phyloP scores from a whole-genome alignment of 2,329 filamentous ascomycete species.

The Colletotrichum lindemuthianum region DNA sequence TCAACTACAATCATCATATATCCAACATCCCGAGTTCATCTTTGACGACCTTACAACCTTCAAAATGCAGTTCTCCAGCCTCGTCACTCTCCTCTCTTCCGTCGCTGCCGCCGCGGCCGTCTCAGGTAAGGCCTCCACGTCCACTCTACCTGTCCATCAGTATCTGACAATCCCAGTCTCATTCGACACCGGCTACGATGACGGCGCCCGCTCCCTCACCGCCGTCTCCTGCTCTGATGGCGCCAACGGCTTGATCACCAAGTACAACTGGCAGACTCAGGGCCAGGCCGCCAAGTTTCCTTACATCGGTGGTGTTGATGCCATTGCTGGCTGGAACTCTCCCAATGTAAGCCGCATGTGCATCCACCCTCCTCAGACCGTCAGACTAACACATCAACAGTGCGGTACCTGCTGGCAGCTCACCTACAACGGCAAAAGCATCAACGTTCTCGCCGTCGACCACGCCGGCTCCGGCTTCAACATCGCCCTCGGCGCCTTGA shows the following conservation, averaged over 20 bases:
- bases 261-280: constrained; percentile 67
- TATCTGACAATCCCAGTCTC: constrained; percentile 57
- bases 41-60: neutral
- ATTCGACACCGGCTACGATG: constrained; percentile 79
- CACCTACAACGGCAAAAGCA: constrained; percentile 59
- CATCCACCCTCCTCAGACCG: neutral
- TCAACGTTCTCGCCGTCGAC: constrained; percentile 68
- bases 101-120: constrained; percentile 49
- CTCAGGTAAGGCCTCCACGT: constrained; percentile 26
- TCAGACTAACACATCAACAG: constrained; percentile 39
- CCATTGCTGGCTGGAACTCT: constrained; percentile 66
- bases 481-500: constrained; percentile 65
- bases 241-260: constrained; percentile 71
- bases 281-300: constrained; percentile 61
- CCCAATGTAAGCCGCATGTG: constrained; percentile 43
- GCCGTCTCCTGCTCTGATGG: constrained; percentile 75
- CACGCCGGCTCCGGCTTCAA: constrained; percentile 62
- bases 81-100: constrained; percentile 52
- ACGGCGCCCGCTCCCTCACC: constrained; percentile 62
- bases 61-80: constrained; percentile 56
- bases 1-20: constrained; percentile 3
- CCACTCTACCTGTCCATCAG: too few species aligned
- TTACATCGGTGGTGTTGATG: constrained; percentile 63
- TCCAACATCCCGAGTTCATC: neutral
- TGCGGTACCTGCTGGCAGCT: constrained; percentile 71